Evolutionary conservation across 2,329 filamentous ascomycete genomes (phyloP).

Genomic region (Penicillium sp.): DNA sequence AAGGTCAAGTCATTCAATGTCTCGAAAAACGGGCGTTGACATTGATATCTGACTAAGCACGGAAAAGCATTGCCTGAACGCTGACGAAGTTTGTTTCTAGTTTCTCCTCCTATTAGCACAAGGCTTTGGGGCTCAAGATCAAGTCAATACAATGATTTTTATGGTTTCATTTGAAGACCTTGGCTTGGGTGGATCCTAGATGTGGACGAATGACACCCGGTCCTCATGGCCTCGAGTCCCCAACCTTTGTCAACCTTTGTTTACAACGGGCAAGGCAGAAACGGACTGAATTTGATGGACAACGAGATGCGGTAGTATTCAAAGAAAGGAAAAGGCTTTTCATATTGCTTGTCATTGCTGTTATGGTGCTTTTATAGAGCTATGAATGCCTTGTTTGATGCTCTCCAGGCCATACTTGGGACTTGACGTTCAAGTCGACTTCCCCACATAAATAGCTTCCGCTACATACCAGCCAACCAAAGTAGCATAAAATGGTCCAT

Average conservation of each 20-base stretch:
- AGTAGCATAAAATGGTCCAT: no score
- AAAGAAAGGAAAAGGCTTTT: not conserved
- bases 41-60: constrained; percentile 15
- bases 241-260: not conserved
- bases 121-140: not conserved
- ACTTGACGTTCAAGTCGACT: no score
- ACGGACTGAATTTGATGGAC: not conserved
- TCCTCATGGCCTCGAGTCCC: not conserved
- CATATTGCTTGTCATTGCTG: no score
- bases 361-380: no score
- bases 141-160: not conserved
- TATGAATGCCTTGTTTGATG: no score
- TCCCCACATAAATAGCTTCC: no score
- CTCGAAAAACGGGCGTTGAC: constrained; percentile 1
- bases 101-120: not conserved
- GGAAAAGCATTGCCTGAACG: not conserved
- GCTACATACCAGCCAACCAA: no score
- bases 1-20: not conserved
- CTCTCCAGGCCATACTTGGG: no score
- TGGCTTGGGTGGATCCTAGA: not conserved
- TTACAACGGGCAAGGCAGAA: not conserved
- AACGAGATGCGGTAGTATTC: not conserved
- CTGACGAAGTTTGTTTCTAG: not conserved
- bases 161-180: not conserved
- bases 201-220: not conserved